phyloP scores from a whole-genome alignment of 169 alveolate genomes.

The Plasmodium falciparum region DNA sequence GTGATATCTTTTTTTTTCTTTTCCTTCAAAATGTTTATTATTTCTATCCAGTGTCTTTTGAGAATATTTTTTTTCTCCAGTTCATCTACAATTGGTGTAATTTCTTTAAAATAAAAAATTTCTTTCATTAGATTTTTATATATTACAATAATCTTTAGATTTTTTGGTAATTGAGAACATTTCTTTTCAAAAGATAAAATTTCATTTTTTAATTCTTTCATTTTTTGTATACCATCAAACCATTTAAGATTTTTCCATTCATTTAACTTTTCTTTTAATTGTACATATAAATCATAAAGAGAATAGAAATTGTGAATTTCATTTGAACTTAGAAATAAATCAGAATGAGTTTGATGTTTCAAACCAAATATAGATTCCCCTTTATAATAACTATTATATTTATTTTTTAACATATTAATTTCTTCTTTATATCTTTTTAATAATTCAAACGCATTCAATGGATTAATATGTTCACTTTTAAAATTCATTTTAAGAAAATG shows the following conservation, averaged over 20 bases:
- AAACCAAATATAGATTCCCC: conserved; percentile 96
- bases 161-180: conserved; percentile 69
- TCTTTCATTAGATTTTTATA: conserved; percentile 71
- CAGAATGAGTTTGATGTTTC: conserved; percentile 94
- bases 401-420: conserved; percentile 84
- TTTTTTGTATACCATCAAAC: conserved; percentile 94
- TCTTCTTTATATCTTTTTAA: conserved; percentile 79
- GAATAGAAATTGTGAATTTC: conserved; percentile 94
- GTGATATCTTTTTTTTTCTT: conserved; percentile 51
- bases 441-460: conserved; percentile 78
- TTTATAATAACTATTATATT: conserved; percentile 91
- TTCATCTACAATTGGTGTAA: conserved; percentile 93
- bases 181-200: conserved; percentile 91
- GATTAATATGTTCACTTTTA: conserved; percentile 39
- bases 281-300: conserved; percentile 92
- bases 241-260: conserved; percentile 94
- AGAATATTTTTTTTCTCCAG: conserved; percentile 93
- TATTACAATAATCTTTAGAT: conserved; percentile 76
- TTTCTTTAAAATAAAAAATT: conserved; percentile 75
- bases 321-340: conserved; percentile 93
- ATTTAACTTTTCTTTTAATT: conserved; percentile 66
- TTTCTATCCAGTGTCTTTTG: conserved; percentile 95
- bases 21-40: conserved; percentile 75
- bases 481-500: conserved; percentile 74
- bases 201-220: conserved; percentile 94